Percentiles rank a stretch among this genome's conserved stretches.
These are phyloP conservation scores for Coemansia sp. DNA, from an alignment of 192 early-diverging fungal genomes.

Conservation along the genomic window DNA sequence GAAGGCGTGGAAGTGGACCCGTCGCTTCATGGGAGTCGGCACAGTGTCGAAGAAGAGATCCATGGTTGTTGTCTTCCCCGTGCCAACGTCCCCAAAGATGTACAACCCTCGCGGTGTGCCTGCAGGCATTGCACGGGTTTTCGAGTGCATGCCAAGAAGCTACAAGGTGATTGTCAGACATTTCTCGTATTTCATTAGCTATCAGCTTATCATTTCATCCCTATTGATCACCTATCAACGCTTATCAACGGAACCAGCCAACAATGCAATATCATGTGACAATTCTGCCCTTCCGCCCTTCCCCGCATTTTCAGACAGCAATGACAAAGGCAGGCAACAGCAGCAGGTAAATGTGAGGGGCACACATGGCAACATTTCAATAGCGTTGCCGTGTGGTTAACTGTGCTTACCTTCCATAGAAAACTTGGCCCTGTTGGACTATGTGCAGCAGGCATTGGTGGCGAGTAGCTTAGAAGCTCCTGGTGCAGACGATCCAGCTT, in stretches of 20 bases:
- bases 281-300: background rate
- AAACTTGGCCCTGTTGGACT: slow-evolving; percentile 7
- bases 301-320: background rate
- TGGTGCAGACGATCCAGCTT: slow-evolving; percentile 67
- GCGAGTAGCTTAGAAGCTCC: slow-evolving; percentile 59
- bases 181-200: slow-evolving; percentile 2
- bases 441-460: slow-evolving; percentile 18
- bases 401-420: slow-evolving; percentile 41
- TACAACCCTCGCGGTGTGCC: slow-evolving; percentile 39
- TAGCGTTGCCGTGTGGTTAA: too few species aligned
- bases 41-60: slow-evolving; percentile 90
- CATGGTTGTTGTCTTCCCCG: slow-evolving; percentile 96
- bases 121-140: background rate
- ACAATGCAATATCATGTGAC: too few species aligned
- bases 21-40: slow-evolving; percentile 67
- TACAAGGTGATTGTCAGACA: slow-evolving; percentile 6
- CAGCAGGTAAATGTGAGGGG: too few species aligned
- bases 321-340: too few species aligned
- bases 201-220: too few species aligned
- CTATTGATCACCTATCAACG: too few species aligned
- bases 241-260: too few species aligned
- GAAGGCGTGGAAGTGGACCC: slow-evolving; percentile 97
- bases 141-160: slow-evolving; percentile 14
- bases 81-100: slow-evolving; percentile 74
- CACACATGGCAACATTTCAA: too few species aligned